Conservation (phyloP, 2,329 filamentous ascomycete species). For the Stenocarpella maydis region DNA sequence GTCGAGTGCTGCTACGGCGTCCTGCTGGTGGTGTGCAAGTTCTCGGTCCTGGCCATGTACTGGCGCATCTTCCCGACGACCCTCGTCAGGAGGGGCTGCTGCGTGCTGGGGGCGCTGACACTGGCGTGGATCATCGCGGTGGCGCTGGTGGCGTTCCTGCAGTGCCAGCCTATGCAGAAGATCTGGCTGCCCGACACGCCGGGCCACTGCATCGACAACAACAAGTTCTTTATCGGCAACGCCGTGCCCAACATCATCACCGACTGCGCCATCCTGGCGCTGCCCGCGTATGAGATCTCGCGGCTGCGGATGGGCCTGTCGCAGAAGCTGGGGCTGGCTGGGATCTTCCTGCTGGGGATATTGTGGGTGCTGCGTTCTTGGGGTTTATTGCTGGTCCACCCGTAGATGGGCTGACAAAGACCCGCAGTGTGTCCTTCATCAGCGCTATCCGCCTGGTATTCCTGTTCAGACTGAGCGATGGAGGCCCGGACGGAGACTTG, state of each 20-base stretch:
- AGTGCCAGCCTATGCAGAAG: neutral
- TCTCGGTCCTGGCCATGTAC: slow-evolving; percentile 23
- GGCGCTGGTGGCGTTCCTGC: slow-evolving; percentile 7
- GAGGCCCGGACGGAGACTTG: slow-evolving; percentile 2
- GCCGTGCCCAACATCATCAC: slow-evolving; percentile 19
- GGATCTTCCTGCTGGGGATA: slow-evolving; percentile 4
- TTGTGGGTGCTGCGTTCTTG: neutral
- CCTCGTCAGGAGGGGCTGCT: slow-evolving; percentile 15
- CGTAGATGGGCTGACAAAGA: neutral
- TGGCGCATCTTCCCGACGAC: slow-evolving; percentile 27
- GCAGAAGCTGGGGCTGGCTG: slow-evolving; percentile 17
- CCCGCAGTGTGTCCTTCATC: neutral
- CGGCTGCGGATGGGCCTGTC: neutral
- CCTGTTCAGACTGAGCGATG: slow-evolving; percentile 1
- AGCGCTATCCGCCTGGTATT: slow-evolving; percentile 11
- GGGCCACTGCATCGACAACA: slow-evolving; percentile 15
- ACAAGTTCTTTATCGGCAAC: slow-evolving; percentile 23
- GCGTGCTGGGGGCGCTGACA: slow-evolving; percentile 8
- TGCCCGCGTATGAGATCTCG: slow-evolving; percentile 23
- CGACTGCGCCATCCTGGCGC: slow-evolving; percentile 19
- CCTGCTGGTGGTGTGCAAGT: slow-evolving; percentile 4
- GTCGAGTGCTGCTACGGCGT: slow-evolving; percentile 13
- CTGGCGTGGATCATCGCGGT: slow-evolving; percentile 14
- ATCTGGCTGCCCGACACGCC: slow-evolving; percentile 10
- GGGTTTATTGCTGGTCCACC: fast-evolving